Evolutionary conservation across 768 basidiomycete genomes (phyloP), one percentile per base, ranked within the genome.

Genomic region (Trametes gibbosa): DNA sequence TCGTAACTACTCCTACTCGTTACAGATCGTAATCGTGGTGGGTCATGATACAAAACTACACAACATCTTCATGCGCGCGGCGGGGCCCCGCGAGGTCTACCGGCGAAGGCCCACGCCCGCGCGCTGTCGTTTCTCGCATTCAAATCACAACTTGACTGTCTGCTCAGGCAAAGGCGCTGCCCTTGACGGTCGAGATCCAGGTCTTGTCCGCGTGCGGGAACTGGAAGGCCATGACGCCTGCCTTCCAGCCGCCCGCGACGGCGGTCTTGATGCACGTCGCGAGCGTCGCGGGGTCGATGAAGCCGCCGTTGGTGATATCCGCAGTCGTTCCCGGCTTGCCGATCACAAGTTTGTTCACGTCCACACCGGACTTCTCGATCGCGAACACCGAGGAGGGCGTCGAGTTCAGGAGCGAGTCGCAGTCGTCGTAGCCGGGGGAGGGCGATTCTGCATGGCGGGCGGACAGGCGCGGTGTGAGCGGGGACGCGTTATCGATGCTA

Each of bases 311-410:
- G 0, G 81, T 79, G 1, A 79, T 75, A n/a, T 77, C 77, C 2
- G 62, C 63, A 1, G 67, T 40, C 23, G 71, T 77, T 1, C 72
- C 76, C 5, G 82, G 83, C 66, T 84, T 84, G 0, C 83, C 82
- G 60, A 84, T 81, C 57, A 84, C 79, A 55, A 84, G 74, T 65
- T 83, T 83, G 70, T 76, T 58, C 13, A 78, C 68, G 2, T 75
- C 55, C 8, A 83, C 74, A 8, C 80, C 80, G 47, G 68, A 73
- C 10, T 73, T 75, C 12, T 76, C 66, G 64, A 83, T 81, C 67
- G 83, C 79, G 70, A 83, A 78, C 17, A 78, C 69, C 0, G 87
- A 76, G 0, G 85, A 78, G 3, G 77, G 83, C 34, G 68, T 79
- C 1, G 66, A 37, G 45, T 59, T 66, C 23, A 82, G 62, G 14